These are phyloP conservation scores for Hymenotorrendiella dingleyae DNA, from an alignment of 2,329 filamentous ascomycete genomes.

Conservation along the genomic window DNA sequence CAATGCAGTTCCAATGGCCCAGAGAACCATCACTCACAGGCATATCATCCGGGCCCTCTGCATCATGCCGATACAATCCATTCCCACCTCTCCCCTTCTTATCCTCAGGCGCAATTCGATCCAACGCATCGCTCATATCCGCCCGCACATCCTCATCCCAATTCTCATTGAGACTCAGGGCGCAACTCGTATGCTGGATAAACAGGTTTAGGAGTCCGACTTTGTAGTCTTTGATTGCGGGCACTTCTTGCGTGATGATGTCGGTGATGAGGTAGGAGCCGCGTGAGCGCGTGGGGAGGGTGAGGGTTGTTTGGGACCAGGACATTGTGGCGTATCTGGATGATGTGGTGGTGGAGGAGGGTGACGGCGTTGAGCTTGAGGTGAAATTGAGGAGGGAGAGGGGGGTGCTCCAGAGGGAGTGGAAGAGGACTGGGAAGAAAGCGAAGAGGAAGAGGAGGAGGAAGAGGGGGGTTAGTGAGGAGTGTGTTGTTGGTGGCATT, in stretches of 20 bases:
- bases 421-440: constrained; percentile 49
- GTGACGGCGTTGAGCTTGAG: no score
- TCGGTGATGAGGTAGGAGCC: constrained; percentile 90
- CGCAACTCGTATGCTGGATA: constrained; percentile 91
- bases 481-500: constrained; percentile 14
- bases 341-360: constrained; percentile 11
- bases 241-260: constrained; percentile 61
- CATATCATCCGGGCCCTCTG: constrained; percentile 91
- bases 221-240: constrained; percentile 78
- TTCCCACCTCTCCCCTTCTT: constrained; percentile 58
- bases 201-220: constrained; percentile 84
- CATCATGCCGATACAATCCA: constrained; percentile 73
- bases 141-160: constrained; percentile 76
- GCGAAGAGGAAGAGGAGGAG: constrained; percentile 43
- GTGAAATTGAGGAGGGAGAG: constrained; percentile 37
- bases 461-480: constrained; percentile 39
- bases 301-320: constrained; percentile 82
- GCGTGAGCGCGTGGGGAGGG: constrained; percentile 67
- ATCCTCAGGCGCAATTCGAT: constrained; percentile 83
- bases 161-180: constrained; percentile 90
- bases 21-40: constrained; percentile 62
- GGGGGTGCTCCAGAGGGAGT: constrained; percentile 45
- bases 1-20: no score
- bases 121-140: constrained; percentile 87
- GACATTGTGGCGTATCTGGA: constrained; percentile 41